A percentile compares a stretch with the other conserved stretches of the same genome.
Evolutionary conservation across 345 rosid genomes (phyloP).

Genomic region (Salix brachista): DNA sequence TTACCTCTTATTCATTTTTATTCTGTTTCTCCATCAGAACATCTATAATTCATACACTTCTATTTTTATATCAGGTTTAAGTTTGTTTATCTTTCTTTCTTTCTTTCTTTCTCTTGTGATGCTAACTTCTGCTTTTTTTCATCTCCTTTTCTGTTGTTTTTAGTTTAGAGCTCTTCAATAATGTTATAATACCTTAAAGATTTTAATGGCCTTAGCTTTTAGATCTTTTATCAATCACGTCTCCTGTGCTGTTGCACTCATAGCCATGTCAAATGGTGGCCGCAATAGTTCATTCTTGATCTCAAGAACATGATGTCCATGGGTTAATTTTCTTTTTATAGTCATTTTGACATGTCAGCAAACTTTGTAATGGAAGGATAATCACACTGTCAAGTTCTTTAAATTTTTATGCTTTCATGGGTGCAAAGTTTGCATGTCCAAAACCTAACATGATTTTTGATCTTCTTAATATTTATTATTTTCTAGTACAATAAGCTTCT

Average conservation of each 20-base stretch:
- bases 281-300: neutral
- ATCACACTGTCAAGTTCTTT: neutral
- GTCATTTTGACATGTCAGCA: neutral
- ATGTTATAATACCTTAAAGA: neutral
- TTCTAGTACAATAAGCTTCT: constrained; percentile 74
- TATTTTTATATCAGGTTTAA: neutral
- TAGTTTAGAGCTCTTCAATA: neutral
- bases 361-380: neutral
- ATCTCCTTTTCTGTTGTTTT: neutral
- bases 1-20: neutral
- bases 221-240: neutral
- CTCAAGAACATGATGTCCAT: neutral
- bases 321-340: neutral
- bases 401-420: neutral
- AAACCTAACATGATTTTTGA: constrained; percentile 5
- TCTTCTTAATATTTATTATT: constrained; percentile 6
- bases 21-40: neutral
- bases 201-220: neutral
- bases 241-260: neutral
- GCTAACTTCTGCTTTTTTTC: constrained; percentile 26
- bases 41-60: neutral
- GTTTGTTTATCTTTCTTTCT: neutral
- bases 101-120: neutral
- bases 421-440: constrained; percentile 1
- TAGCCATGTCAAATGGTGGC: neutral